Evolutionary conservation across 2,329 filamentous ascomycete species (phyloP).

Genomic region (Teratosphaeria zuluensis): DNA sequence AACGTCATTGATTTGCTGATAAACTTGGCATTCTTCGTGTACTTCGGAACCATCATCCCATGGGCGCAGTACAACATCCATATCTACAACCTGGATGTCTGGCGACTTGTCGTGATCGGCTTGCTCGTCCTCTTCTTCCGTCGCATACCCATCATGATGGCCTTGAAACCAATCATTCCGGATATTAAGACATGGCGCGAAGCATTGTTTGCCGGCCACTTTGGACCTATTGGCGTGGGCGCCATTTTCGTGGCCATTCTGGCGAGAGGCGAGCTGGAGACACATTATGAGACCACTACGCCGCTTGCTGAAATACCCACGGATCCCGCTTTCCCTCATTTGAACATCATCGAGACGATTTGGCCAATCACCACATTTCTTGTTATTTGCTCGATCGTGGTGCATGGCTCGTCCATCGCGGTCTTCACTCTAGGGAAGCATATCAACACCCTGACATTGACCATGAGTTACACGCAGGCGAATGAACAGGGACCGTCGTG

Average conservation of each 20-base stretch:
- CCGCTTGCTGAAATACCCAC: constrained; percentile 57
- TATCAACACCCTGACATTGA: constrained; percentile 91
- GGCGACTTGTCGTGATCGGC: constrained; percentile 89
- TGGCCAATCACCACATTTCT: constrained; percentile 95
- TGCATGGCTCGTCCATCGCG: constrained; percentile 95
- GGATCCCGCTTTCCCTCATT: constrained; percentile 46
- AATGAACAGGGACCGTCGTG: constrained; percentile 82
- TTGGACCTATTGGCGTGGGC: constrained; percentile 93
- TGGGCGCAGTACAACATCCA: constrained; percentile 83
- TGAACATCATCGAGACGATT: constrained; percentile 69
- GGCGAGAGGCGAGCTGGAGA: constrained; percentile 83
- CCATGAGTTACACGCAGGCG: constrained; percentile 88
- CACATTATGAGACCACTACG: constrained; percentile 51
- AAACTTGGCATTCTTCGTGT: constrained; percentile 97
- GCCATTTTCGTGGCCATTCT: constrained; percentile 93
- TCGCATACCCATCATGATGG: constrained; percentile 88
- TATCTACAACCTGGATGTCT: constrained; percentile 64
- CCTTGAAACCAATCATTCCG: constrained; percentile 83
- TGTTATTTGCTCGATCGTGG: constrained; percentile 85
- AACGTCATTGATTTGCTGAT: constrained; percentile 97
- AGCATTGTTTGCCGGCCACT: constrained; percentile 91
- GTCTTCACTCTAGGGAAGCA: constrained; percentile 96
- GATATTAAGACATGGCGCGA: constrained; percentile 98
- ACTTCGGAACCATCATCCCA: constrained; percentile 91
- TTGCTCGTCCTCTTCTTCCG: constrained; percentile 91